Conservation (phyloP, 371 early-diverging fungal genomes). For the Mortierella sp. region DNA sequence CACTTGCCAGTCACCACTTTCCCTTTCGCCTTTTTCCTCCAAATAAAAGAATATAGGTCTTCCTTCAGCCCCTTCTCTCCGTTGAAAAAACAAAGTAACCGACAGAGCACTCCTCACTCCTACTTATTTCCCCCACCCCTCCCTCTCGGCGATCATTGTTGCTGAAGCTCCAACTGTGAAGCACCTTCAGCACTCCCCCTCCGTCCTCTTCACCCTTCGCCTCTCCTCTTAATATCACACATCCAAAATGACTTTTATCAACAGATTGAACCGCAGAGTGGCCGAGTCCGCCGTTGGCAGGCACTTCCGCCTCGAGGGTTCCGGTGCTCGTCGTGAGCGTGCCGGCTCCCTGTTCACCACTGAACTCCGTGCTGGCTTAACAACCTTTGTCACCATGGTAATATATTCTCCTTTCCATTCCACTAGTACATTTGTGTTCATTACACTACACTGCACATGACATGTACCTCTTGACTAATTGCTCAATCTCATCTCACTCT, state of each 20-base stretch:
- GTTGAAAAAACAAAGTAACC: background rate
- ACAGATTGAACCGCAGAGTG: conserved; percentile 62
- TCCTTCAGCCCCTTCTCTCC: conserved; percentile 6
- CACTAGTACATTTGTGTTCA: background rate
- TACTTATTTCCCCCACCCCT: background rate
- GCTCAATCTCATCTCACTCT: background rate
- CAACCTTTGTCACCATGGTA: conserved; percentile 80
- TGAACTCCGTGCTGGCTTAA: conserved; percentile 77
- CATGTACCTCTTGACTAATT: background rate
- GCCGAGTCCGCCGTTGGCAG: conserved; percentile 68
- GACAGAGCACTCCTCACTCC: background rate
- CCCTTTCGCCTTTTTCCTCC: conserved; percentile 4
- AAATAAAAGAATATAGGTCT: background rate
- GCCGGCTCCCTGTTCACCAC: conserved; percentile 71
- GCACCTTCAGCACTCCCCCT: conserved; percentile 33
- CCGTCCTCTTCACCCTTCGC: background rate
- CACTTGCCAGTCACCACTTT: background rate
- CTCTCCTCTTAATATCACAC: background rate
- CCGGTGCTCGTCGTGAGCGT: conserved; percentile 67
- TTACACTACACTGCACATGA: background rate
- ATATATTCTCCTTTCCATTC: background rate
- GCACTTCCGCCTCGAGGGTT: conserved; percentile 75
- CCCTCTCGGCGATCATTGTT: conserved; percentile 1
- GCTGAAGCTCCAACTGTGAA: conserved; percentile 50
- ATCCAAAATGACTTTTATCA: conserved; percentile 27